Percentiles rank a stretch among this genome's conserved stretches.
Evolutionary conservation across 129 eudicot species (phyloP).

Genomic region (Smallanthus sonchifolius): DNA sequence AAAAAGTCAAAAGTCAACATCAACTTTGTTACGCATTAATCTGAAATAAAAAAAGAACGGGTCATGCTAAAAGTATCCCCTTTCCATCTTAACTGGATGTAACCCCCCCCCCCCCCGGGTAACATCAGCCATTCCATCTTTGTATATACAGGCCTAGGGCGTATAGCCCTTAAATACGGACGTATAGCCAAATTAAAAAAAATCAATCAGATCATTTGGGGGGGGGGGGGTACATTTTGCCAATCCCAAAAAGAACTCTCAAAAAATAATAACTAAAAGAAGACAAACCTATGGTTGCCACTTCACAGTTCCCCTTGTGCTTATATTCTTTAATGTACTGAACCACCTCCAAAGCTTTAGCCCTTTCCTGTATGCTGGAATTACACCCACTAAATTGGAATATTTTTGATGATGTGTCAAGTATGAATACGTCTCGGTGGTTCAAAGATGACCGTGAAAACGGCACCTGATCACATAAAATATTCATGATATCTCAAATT

Average conservation of each 20-base stretch:
- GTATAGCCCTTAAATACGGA: too few relatives aligned
- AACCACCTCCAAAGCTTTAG: slow-evolving; percentile 82
- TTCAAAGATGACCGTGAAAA: slow-evolving; percentile 71
- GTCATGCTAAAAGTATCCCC: too few relatives aligned
- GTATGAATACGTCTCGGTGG: slow-evolving; percentile 75
- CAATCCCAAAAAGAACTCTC: not conserved
- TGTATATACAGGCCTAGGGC: too few relatives aligned
- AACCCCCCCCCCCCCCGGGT: too few relatives aligned
- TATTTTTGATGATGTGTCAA: slow-evolving; percentile 59
- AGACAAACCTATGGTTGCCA: slow-evolving; percentile 60
- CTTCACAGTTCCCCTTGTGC: slow-evolving; percentile 64
- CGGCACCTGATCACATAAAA: slow-evolving; percentile 47
- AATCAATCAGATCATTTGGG: too few relatives aligned
- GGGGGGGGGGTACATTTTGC: too few relatives aligned
- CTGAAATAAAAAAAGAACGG: not conserved
- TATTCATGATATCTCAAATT: not conserved
- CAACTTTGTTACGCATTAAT: not conserved
- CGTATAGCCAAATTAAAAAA: too few relatives aligned
- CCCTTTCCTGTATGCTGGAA: slow-evolving; percentile 73
- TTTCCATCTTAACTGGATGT: too few relatives aligned
- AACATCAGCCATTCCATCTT: too few relatives aligned
- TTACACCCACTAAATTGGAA: slow-evolving; percentile 67
- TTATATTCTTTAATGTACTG: slow-evolving; percentile 61
- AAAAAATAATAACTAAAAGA: not conserved
- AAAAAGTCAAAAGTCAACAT: not conserved